Evolutionary conservation across 176 grass and related monocot genomes (phyloP), one percentile per base, ranked within the genome.

Genomic region (Coix lacrymajobi): DNA sequence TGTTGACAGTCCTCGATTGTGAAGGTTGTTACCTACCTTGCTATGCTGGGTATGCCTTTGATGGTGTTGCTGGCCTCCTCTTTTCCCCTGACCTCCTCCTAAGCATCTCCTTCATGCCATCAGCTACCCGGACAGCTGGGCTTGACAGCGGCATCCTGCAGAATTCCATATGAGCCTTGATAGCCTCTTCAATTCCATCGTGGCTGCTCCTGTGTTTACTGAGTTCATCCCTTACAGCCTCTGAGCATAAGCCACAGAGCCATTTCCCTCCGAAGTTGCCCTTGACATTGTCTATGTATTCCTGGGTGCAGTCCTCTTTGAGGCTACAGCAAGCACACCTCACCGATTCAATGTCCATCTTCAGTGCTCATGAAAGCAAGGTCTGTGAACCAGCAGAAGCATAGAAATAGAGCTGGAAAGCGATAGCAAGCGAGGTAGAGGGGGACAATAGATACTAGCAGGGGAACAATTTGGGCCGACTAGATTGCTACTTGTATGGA

Each of bases 71-170:
- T 45, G 70, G 16, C 28, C 12, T 85, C 36, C 39, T 39, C 76
- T 80, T 70, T 16, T 81, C 86, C 17, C 66, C 66, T 66, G 86
- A 85, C 49, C 81, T 85, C 72, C 84, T 91, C 12, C 77, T 75
- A 38, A 94, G 92, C 87, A 94, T 83, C 84, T 94, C 89, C 73
- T 79, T 89, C 89, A 94, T 87, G 61, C 87, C 89, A 83, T 94
- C 87, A 0, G 89, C 87, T 14, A 94, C 89, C 62, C 68, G 19
- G 20, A 89, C 77, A 10, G 62, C 92, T 0, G 87, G 92, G 84
- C 85, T 89, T 51, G 82, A 88, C 30, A 87, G 30, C 15, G 75
- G 38, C 75, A 64, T 78, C 77, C 84, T 88, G 87, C 92, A 94
- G 70, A 94, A 89, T 62, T 69, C 69, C 87, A 79, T 85, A 45